A percentile compares a stretch with the other conserved stretches of the same genome.
Conservation (phyloP, 345 rosid genomes). For the Eucalyptus albens region DNA sequence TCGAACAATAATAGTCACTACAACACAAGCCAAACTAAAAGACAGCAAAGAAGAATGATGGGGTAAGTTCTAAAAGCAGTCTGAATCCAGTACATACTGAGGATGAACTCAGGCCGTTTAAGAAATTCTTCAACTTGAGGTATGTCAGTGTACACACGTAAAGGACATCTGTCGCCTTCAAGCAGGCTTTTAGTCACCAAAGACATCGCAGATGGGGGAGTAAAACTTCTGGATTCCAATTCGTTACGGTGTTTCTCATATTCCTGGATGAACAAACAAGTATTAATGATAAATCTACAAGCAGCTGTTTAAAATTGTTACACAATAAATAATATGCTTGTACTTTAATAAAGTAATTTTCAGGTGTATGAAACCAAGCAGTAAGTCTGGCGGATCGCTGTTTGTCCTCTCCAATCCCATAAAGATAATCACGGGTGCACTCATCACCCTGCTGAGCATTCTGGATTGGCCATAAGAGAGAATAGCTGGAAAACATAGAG, state of each 20-base stretch:
- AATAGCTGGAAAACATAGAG: slow-evolving; percentile 37
- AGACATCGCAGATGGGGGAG: slow-evolving; percentile 13
- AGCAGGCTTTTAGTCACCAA: slow-evolving; percentile 20
- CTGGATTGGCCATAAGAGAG: slow-evolving; percentile 75
- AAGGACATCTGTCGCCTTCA: slow-evolving; percentile 30
- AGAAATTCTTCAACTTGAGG: slow-evolving; percentile 83
- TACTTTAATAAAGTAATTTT: slow-evolving; percentile 71
- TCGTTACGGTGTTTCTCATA: slow-evolving; percentile 45
- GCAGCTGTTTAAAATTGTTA: not conserved
- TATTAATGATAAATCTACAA: not conserved
- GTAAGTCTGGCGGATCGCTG: slow-evolving; percentile 91
- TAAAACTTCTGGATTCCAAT: slow-evolving; percentile 21
- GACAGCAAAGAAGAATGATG: not conserved
- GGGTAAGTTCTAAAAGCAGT: not conserved
- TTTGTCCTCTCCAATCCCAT: slow-evolving; percentile 88
- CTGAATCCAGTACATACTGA: slow-evolving; percentile 39
- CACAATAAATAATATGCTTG: not conserved
- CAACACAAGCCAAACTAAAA: not conserved
- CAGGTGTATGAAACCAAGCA: slow-evolving; percentile 86
- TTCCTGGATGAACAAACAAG: slow-evolving; percentile 28
- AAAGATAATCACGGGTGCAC: slow-evolving; percentile 77
- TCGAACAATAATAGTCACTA: not conserved
- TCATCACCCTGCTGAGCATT: slow-evolving; percentile 50
- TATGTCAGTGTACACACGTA: slow-evolving; percentile 72
- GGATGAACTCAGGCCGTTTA: slow-evolving; percentile 67